phyloP scores from a whole-genome alignment of 371 early-diverging fungal genomes.

The Mortierella sp. region DNA sequence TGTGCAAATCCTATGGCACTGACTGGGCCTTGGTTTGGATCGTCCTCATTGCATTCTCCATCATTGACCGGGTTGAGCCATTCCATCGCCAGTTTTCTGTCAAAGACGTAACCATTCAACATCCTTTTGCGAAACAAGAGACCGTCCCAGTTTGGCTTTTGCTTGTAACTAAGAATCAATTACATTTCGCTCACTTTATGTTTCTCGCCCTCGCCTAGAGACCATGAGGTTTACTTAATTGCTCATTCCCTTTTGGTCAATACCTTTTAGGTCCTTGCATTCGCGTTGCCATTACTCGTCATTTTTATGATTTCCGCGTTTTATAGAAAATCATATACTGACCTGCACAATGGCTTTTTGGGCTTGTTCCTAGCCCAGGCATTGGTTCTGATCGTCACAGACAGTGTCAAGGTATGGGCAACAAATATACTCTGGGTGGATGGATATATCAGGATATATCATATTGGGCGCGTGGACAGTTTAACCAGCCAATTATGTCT shows the following conservation, averaged over 20 bases:
- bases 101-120: slow-evolving; percentile 74
- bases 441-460: neutral
- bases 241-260: neutral
- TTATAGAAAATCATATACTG: slow-evolving; percentile 66
- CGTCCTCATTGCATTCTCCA: slow-evolving; percentile 68
- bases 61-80: slow-evolving; percentile 72
- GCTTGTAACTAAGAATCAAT: slow-evolving; percentile 47
- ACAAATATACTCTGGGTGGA: neutral
- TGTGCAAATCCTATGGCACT: slow-evolving; percentile 35
- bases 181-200: neutral
- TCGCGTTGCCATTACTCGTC: slow-evolving; percentile 66
- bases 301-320: slow-evolving; percentile 62
- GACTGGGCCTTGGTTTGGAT: slow-evolving; percentile 72
- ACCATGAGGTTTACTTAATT: neutral
- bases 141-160: slow-evolving; percentile 72
- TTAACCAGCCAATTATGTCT: neutral
- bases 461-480: neutral
- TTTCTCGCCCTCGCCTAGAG: neutral
- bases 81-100: slow-evolving; percentile 80
- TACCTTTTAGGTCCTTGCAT: slow-evolving; percentile 53
- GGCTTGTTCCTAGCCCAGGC: slow-evolving; percentile 70
- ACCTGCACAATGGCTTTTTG: slow-evolving; percentile 65
- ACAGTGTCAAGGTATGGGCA: slow-evolving; percentile 73
- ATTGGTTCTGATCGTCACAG: slow-evolving; percentile 78
- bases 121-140: slow-evolving; percentile 72